Conservation (phyloP, 2,329 filamentous ascomycete species). For the Ophiocordyceps camponoti-saundersi region DNA sequence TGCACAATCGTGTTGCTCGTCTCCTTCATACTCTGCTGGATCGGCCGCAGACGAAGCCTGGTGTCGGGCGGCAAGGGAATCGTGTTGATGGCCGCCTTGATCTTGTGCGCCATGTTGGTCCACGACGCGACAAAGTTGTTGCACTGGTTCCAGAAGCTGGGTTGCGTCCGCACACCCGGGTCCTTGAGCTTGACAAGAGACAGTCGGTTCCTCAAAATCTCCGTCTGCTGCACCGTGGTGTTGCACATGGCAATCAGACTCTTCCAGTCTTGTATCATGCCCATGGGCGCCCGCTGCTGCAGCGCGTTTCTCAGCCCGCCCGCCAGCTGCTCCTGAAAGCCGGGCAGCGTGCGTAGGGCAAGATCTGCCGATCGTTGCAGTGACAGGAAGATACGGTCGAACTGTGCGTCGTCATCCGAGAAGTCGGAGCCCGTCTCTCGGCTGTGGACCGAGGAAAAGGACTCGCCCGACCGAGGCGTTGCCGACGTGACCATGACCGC, state of each 20-base stretch:
- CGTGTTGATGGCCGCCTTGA: slow-evolving; percentile 36
- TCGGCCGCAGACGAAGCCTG: slow-evolving; percentile 55
- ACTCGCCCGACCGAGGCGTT: slow-evolving; percentile 74
- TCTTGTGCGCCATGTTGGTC: slow-evolving; percentile 44
- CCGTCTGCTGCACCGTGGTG: slow-evolving; percentile 54
- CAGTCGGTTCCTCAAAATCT: slow-evolving; percentile 54
- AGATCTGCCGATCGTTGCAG: slow-evolving; percentile 58
- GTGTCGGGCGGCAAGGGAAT: slow-evolving; percentile 47
- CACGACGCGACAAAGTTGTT: slow-evolving; percentile 58
- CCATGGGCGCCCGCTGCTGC: slow-evolving; percentile 39
- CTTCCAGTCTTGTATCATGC: slow-evolving; percentile 48
- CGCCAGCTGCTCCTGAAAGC: slow-evolving; percentile 49
- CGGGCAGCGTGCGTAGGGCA: slow-evolving; percentile 54
- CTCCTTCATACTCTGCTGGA: slow-evolving; percentile 72
- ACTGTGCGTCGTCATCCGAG: slow-evolving; percentile 61
- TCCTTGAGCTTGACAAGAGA: slow-evolving; percentile 75
- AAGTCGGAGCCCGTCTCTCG: slow-evolving; percentile 38
- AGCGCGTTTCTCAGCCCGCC: slow-evolving; percentile 46
- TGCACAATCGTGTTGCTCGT: slow-evolving; percentile 53
- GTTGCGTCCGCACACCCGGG: slow-evolving; percentile 50
- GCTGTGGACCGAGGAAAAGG: slow-evolving; percentile 43
- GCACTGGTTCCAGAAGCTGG: slow-evolving; percentile 51
- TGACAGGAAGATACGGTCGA: slow-evolving; percentile 68
- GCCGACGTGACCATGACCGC: slow-evolving; percentile 36
- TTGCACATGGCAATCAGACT: slow-evolving; percentile 55